phyloP scores from a whole-genome alignment of 768 basidiomycete genomes.

The Termitomyces sp. region DNA sequence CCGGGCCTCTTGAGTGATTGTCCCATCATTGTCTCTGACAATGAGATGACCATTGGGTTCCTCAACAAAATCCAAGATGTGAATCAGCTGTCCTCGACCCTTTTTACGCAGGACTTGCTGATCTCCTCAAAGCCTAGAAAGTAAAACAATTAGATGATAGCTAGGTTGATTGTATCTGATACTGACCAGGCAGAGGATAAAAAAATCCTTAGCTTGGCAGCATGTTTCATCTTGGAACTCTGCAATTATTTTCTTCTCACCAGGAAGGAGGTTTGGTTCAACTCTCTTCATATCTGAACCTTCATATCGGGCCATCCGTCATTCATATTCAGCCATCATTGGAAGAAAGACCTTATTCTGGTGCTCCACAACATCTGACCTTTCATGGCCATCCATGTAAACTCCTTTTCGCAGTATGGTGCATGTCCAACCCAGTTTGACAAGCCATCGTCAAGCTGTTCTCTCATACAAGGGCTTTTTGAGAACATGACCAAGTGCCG shows the following conservation, averaged over 20 bases:
- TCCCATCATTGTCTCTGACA: background rate
- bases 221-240: background rate
- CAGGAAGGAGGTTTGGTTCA: background rate
- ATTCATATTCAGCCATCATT: constrained; percentile 2
- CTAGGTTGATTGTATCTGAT: no score
- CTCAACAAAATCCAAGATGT: background rate
- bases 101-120: background rate
- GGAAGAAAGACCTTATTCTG: no score
- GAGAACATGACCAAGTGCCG: constrained; percentile 19
- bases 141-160: background rate
- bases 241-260: background rate
- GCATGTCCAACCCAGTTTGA: constrained; percentile 15
- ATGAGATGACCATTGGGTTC: background rate
- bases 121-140: background rate
- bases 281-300: background rate
- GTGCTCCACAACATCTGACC: no score
- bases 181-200: background rate
- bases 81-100: background rate
- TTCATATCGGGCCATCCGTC: constrained; percentile 1
- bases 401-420: constrained; percentile 17
- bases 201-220: background rate
- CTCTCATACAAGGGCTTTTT: constrained; percentile 19
- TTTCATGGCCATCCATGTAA: constrained; percentile 21
- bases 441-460: constrained; percentile 34
- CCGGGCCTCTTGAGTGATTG: no score